phyloP scores from a whole-genome alignment of 1,139 yeast species.

The Yamadazyma oceani region DNA sequence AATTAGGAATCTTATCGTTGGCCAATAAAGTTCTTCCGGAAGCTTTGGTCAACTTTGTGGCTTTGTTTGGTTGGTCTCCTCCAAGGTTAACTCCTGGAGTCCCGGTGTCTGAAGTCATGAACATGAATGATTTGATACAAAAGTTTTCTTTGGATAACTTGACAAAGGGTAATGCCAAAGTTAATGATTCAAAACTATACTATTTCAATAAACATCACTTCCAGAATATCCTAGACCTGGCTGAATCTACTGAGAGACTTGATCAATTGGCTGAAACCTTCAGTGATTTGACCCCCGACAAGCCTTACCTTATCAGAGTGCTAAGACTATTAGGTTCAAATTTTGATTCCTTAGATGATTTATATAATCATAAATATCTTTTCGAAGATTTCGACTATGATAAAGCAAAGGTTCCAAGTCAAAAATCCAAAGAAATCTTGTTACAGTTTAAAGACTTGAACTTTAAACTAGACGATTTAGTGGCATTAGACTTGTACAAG shows the following conservation, averaged over 20 bases:
- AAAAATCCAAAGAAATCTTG: constrained; percentile 8
- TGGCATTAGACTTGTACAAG: constrained; percentile 15
- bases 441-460: constrained; percentile 7
- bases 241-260: constrained; percentile 33
- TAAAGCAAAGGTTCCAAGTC: constrained; percentile 6
- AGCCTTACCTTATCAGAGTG: constrained; percentile 24
- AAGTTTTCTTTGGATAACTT: constrained; percentile 61
- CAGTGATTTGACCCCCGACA: constrained; percentile 18
- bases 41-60: constrained; percentile 83
- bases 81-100: constrained; percentile 53
- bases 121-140: constrained; percentile 51
- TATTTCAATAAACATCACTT: constrained; percentile 73
- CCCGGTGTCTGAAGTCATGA: constrained; percentile 59
- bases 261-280: constrained; percentile 24
- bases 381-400: constrained; percentile 25
- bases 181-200: constrained; percentile 70
- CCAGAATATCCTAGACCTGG: constrained; percentile 13
- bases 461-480: constrained; percentile 17
- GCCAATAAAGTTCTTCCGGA: constrained; percentile 68
- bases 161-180: constrained; percentile 93
- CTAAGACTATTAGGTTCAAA: constrained; percentile 37
- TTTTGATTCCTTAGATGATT: constrained; percentile 48
- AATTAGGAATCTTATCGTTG: constrained; percentile 64
- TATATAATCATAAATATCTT: constrained; percentile 50
- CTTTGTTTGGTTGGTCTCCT: constrained; percentile 94